phyloP scores from a whole-genome alignment of 768 basidiomycete species.

The Lactarius pseudohatsudake region DNA sequence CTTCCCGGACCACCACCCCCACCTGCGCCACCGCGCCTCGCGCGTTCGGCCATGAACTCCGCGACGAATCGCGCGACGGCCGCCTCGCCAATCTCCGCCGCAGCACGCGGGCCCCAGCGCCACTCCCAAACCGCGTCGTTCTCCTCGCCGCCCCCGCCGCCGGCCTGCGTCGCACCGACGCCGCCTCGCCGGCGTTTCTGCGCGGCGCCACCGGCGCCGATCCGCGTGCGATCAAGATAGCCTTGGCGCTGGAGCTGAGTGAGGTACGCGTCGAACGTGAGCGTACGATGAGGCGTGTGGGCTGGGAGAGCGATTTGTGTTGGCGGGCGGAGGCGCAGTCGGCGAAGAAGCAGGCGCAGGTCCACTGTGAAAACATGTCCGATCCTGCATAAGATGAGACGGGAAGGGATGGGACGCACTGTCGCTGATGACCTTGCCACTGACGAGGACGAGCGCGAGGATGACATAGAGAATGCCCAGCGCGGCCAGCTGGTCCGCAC shows the following conservation, averaged over 20 bases:
- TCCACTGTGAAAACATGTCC: constrained; percentile 49
- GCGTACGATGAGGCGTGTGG: constrained; percentile 48
- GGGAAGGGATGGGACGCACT: constrained; percentile 46
- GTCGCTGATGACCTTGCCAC: constrained; percentile 71
- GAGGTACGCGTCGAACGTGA: constrained; percentile 68
- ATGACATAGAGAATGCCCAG: constrained; percentile 80
- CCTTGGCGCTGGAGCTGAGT: constrained; percentile 61
- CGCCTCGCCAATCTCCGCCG: constrained; percentile 80
- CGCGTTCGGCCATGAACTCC: constrained; percentile 67
- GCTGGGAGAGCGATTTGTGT: constrained; percentile 51
- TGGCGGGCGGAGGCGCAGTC: constrained; percentile 58
- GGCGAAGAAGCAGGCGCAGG: constrained; percentile 66
- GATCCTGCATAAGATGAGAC: background rate
- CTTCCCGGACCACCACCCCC: background rate
- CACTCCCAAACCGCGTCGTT: constrained; percentile 59
- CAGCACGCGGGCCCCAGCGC: constrained; percentile 83
- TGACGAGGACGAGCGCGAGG: constrained; percentile 80
- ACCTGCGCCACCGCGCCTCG: background rate
- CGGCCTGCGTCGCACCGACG: constrained; percentile 37
- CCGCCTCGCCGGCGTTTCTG: constrained; percentile 55
- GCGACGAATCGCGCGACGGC: constrained; percentile 73
- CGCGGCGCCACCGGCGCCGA: constrained; percentile 45
- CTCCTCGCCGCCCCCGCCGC: constrained; percentile 33
- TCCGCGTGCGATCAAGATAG: constrained; percentile 69
- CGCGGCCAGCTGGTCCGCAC: constrained; percentile 60